phyloP scores from a whole-genome alignment of 257 asterid genomes.

The Ocimum tenuiflorum region DNA sequence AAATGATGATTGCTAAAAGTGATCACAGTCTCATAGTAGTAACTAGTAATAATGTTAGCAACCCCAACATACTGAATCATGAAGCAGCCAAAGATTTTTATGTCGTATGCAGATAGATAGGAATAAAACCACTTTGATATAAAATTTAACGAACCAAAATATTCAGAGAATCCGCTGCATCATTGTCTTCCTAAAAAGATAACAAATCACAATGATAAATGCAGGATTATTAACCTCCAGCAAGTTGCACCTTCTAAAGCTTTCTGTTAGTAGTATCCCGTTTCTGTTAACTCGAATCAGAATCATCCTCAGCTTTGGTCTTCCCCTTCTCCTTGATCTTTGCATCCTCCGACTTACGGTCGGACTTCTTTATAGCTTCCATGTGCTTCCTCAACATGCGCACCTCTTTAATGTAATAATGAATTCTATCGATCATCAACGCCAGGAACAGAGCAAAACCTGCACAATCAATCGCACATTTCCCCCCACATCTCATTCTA shows the following conservation, averaged over 20 bases:
- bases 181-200: slow-evolving; percentile 13
- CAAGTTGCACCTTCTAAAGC: slow-evolving; percentile 6
- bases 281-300: slow-evolving; percentile 17
- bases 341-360: slow-evolving; percentile 34
- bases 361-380: slow-evolving; percentile 63
- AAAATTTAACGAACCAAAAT: not conserved
- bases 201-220: slow-evolving; percentile 11
- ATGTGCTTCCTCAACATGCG: slow-evolving; percentile 65
- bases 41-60: not conserved
- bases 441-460: slow-evolving; percentile 58
- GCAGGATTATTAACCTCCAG: slow-evolving; percentile 23
- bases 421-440: slow-evolving; percentile 75
- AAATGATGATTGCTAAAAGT: not conserved
- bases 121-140: slow-evolving; percentile 3
- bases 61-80: not conserved
- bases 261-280: not conserved
- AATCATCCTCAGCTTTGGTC: slow-evolving; percentile 28
- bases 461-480: slow-evolving; percentile 22
- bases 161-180: slow-evolving; percentile 10
- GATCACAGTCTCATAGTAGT: not conserved
- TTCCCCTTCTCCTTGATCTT: slow-evolving; percentile 33
- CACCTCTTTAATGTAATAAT: slow-evolving; percentile 85
- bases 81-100: not conserved
- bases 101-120: slow-evolving; percentile 8
- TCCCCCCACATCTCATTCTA: slow-evolving; percentile 10